phyloP scores from a whole-genome alignment of 179 eudicot genomes.

The Silene coronaria region DNA sequence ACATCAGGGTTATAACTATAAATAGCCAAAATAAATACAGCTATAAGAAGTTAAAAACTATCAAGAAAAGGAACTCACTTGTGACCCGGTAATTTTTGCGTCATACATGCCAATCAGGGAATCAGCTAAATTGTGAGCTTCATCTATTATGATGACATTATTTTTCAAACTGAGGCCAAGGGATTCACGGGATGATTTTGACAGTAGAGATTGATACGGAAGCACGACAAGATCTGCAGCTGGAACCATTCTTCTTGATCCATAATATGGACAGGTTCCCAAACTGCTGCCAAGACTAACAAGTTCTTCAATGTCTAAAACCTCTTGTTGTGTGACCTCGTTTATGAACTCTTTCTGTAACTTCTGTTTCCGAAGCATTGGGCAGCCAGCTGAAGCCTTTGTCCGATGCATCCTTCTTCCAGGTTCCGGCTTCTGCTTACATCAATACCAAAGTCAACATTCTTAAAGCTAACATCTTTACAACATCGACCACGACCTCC shows the following conservation, averaged over 20 bases:
- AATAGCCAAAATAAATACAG: background rate
- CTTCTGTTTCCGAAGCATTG: conserved; percentile 70
- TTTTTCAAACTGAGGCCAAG: conserved; percentile 75
- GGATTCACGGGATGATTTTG: conserved; percentile 89
- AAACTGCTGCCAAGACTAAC: conserved; percentile 61
- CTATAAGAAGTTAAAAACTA: background rate
- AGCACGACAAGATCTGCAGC: conserved; percentile 84
- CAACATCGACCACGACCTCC: background rate
- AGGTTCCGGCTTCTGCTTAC: conserved; percentile 52
- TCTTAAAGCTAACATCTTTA: background rate
- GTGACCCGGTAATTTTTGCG: conserved; percentile 56
- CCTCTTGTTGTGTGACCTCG: conserved; percentile 50
- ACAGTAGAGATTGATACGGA: conserved; percentile 90
- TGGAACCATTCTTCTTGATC: conserved; percentile 72
- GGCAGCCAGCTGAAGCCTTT: conserved; percentile 74
- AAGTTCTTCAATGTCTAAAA: conserved; percentile 87
- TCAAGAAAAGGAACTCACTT: conserved; percentile 41
- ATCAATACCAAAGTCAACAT: background rate
- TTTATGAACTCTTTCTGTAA: conserved; percentile 54
- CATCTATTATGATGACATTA: conserved; percentile 73
- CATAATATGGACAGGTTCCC: conserved; percentile 93
- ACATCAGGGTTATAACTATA: background rate
- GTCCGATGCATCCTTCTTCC: conserved; percentile 48
- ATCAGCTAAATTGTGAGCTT: conserved; percentile 97
- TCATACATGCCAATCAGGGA: conserved; percentile 92